Percentiles rank a stretch among this genome's conserved stretches.
Conservation (phyloP, 129 eudicot genomes). For the Glebionis coronaria region DNA sequence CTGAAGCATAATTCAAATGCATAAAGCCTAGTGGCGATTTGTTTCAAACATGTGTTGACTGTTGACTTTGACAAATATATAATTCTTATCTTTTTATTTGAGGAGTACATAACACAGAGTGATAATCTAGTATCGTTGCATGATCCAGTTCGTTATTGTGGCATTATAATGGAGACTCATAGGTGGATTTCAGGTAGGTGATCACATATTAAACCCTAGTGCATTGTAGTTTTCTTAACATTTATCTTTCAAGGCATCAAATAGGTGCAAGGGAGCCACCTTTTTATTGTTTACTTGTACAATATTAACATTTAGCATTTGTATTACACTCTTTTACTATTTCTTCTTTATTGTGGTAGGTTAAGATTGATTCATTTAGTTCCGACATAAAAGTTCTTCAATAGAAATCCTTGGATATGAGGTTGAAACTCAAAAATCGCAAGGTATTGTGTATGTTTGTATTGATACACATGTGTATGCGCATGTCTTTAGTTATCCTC, state of each 20-base stretch:
- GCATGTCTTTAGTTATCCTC: slow-evolving; percentile 8
- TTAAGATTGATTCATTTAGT: slow-evolving; percentile 94
- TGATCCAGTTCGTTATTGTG: slow-evolving; percentile 97
- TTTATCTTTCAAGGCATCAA: neutral
- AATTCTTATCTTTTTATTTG: slow-evolving; percentile 16
- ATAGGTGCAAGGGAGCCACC: neutral
- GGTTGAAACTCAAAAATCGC: slow-evolving; percentile 93
- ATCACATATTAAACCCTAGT: neutral
- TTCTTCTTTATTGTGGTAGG: slow-evolving; percentile 38
- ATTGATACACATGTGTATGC: neutral
- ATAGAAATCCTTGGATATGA: slow-evolving; percentile 98
- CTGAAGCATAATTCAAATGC: too few relatives aligned
- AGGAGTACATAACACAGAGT: slow-evolving; percentile 97
- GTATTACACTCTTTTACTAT: slow-evolving; percentile 10
- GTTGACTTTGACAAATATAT: too few relatives aligned
- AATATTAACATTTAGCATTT: too few relatives aligned
- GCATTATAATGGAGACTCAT: slow-evolving; percentile 89
- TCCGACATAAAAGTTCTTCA: slow-evolving; percentile 96
- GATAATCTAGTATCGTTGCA: slow-evolving; percentile 94
- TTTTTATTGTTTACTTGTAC: too few relatives aligned
- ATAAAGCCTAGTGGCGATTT: too few relatives aligned
- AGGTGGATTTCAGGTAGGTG: slow-evolving; percentile 90
- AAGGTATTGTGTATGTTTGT: slow-evolving; percentile 50
- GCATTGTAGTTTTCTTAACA: slow-evolving; percentile 3
- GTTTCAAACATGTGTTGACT: too few relatives aligned